Conservation (phyloP, 257 asterid genomes). For the Scutellaria baicalensis region DNA sequence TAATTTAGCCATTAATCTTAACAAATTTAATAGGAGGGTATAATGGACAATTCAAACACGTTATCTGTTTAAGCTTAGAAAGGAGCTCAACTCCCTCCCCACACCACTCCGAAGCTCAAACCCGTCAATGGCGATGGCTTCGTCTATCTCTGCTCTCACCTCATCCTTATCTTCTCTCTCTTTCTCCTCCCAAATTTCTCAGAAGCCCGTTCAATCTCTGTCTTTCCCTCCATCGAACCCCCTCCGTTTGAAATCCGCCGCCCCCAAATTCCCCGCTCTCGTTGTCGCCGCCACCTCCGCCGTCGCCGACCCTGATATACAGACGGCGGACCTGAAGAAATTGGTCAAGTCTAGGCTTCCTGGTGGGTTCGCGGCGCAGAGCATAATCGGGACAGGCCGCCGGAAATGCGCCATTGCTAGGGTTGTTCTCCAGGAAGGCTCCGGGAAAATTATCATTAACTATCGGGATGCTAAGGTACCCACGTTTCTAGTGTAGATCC, state of each 20-base stretch:
- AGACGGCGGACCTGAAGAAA: conserved; percentile 48
- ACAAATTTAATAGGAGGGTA: conserved; percentile 1
- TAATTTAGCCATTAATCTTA: too few species aligned
- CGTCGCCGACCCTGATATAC: conserved; percentile 33
- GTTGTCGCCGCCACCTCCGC: conserved; percentile 38
- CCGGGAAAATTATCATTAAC: conserved; percentile 73
- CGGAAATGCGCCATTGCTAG: conserved; percentile 89
- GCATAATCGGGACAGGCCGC: conserved; percentile 77
- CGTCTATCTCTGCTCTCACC: conserved; percentile 50
- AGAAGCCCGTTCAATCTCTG: conserved; percentile 28
- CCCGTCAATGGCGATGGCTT: conserved; percentile 41
- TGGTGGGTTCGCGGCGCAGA: conserved; percentile 95
- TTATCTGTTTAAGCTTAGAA: conserved; percentile 8
- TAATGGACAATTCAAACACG: neutral
- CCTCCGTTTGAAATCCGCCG: conserved; percentile 20
- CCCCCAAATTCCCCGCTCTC: conserved; percentile 28
- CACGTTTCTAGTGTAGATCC: neutral
- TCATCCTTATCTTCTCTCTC: conserved; percentile 78
- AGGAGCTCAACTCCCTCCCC: neutral
- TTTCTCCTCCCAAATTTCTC: conserved; percentile 70
- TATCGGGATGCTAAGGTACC: conserved; percentile 87
- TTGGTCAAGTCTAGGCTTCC: conserved; percentile 86
- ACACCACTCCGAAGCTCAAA: neutral
- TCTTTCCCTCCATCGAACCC: conserved; percentile 32
- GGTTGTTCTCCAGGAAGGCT: conserved; percentile 92